Percentiles rank a stretch among this genome's conserved stretches.
Evolutionary conservation across 768 basidiomycete genomes (phyloP).

Genomic region (Lentinus tigrinus): DNA sequence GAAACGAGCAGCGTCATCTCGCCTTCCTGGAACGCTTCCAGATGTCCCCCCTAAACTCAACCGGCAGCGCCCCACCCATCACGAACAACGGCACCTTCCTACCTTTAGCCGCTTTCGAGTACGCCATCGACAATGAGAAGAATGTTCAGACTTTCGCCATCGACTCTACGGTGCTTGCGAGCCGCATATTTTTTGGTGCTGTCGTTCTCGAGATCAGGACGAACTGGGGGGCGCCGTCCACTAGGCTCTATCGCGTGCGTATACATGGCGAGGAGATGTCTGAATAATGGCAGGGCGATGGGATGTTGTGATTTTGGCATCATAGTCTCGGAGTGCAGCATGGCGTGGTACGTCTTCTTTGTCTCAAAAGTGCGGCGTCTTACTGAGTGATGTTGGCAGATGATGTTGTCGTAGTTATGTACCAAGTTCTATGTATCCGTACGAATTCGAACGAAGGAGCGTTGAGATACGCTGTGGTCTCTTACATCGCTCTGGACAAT

Average conservation of each 20-base stretch:
- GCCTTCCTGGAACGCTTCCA: not conserved
- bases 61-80: not conserved
- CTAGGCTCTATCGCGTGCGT: not conserved
- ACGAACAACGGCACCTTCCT: not conserved
- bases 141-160: not conserved
- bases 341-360: no score
- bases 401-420: no score
- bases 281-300: not conserved
- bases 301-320: no score
- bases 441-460: no score
- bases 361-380: no score
- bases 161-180: not conserved
- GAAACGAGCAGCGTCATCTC: not conserved
- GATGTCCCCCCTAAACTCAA: not conserved
- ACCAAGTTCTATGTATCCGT: no score
- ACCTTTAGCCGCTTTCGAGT: not conserved
- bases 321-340: no score
- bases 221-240: not conserved
- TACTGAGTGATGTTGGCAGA: no score
- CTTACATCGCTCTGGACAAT: no score
- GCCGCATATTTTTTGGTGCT: not conserved
- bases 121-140: not conserved
- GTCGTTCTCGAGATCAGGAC: not conserved
- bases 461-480: no score
- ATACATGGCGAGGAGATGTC: not conserved